Evolutionary conservation across 345 rosid species (phyloP).

Genomic region (Linum usitatissimum): DNA sequence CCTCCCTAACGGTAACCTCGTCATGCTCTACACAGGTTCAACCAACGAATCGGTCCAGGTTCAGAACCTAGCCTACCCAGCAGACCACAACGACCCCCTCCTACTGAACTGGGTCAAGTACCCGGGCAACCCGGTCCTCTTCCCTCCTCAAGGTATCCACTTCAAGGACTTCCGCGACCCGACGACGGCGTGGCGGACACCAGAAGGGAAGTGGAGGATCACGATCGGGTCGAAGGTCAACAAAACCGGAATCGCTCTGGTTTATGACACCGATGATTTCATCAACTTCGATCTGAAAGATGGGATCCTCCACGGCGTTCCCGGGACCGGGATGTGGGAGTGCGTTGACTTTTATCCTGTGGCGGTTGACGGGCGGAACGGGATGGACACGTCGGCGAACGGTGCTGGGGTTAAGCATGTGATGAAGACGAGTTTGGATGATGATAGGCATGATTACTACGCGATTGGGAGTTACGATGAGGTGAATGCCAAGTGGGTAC

Average conservation of each 20-base stretch:
- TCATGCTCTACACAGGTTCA: constrained; percentile 85
- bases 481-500: constrained; percentile 30
- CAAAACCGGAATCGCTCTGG: constrained; percentile 52
- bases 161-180: constrained; percentile 83
- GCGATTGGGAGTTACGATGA: constrained; percentile 52
- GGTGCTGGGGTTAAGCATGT: constrained; percentile 49
- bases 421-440: constrained; percentile 49
- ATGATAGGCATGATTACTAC: constrained; percentile 53
- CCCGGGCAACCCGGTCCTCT: constrained; percentile 62
- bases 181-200: constrained; percentile 82
- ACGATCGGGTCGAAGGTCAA: constrained; percentile 61
- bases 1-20: constrained; percentile 61
- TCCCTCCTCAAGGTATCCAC: constrained; percentile 55
- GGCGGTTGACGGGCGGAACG: constrained; percentile 20
- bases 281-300: constrained; percentile 28
- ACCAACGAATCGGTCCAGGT: constrained; percentile 60
- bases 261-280: constrained; percentile 76
- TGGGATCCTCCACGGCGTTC: constrained; percentile 45
- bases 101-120: constrained; percentile 59
- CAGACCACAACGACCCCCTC: constrained; percentile 60
- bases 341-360: constrained; percentile 69
- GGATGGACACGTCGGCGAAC: constrained; percentile 45
- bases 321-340: constrained; percentile 90
- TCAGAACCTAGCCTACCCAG: constrained; percentile 87
- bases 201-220: constrained; percentile 74